Base-by-base conservation (phyloP, 2,329 filamentous ascomycete species). In the Cadophora sp. region DNA sequence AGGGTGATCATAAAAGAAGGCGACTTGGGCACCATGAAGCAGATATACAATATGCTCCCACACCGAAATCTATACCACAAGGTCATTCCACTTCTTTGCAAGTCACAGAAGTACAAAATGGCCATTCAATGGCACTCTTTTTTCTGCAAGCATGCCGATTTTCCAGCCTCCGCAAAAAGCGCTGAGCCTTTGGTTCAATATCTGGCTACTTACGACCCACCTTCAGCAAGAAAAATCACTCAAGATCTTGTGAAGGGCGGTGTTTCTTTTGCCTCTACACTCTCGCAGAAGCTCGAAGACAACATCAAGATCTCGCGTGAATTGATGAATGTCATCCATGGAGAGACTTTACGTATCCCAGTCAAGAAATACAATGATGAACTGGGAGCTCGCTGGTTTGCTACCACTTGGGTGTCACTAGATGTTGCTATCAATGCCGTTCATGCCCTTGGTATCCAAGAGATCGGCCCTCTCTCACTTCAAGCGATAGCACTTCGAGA, bases 361-460 rank as follows among this genome's bases (percentile, higher is more conserved):
- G 79, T 75, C 43, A 87, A 85, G 68, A 79, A 80, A 9, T 86
- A 89, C 70, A 90, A 87, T 74, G 92, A 96, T 77, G 80, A 83
- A 0, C 85, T 97, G 34, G 91, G 92, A 22, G 91, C 94, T n/a
- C 87, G 90, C 71, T 89, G 93, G 81, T 94, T 97, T 77, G 94
- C 94, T 11, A 91, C 89, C 1, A 90, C 84, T 67, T 91, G 92
- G 78, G 85, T 96, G 26, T 87, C 90, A 0, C 82, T 94, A 11
- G 89, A 94, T 66, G 86, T 91, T 72, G 88, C 93, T 29, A 87
- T 97, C 65, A 86, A 86, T 40, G 85, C 92, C 7, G 81, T 96
- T 22, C 84, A 86, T 66, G 87, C 91, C 74, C 86, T 97, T 62
- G 92, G 92, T 1, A 82, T 97, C 5, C 83, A 87, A 59, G 82